These are phyloP conservation scores for Lactarius tabidus DNA, from an alignment of 768 basidiomycete species.

Conservation along the genomic window DNA sequence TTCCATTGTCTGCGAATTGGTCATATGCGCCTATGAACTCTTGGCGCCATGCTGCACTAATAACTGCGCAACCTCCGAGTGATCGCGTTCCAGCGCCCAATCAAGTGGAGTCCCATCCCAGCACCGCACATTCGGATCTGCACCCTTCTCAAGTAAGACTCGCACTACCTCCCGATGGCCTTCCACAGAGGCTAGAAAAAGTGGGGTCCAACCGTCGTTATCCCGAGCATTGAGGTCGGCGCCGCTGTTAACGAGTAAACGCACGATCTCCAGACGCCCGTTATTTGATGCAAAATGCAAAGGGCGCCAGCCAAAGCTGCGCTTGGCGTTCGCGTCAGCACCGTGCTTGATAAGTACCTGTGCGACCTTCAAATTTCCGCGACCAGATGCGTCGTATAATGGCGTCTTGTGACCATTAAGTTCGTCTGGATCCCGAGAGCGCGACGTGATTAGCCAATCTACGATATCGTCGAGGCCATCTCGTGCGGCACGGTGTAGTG, in stretches of 20 bases:
- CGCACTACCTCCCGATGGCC: neutral
- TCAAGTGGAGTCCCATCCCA: neutral
- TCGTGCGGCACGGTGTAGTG: neutral
- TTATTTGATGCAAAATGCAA: neutral
- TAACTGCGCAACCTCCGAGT: neutral
- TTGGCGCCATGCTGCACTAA: neutral
- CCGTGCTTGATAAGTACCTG: neutral
- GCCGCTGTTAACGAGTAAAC: neutral
- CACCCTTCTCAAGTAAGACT: neutral
- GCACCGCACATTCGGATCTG: neutral
- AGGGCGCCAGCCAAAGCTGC: no score
- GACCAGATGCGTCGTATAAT: neutral
- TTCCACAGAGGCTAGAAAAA: neutral
- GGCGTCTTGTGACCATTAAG: neutral
- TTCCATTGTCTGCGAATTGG: no score
- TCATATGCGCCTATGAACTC: no score
- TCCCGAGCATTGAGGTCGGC: neutral
- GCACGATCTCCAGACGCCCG: neutral
- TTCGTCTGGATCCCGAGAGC: neutral
- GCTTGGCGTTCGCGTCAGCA: neutral
- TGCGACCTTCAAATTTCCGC: neutral
- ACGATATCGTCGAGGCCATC: neutral
- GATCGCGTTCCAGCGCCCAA: neutral
- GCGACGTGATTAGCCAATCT: neutral
- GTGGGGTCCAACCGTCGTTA: neutral